These are phyloP conservation scores for Rosa hybrid DNA, from an alignment of 331 rosid species.

Conservation along the genomic window DNA sequence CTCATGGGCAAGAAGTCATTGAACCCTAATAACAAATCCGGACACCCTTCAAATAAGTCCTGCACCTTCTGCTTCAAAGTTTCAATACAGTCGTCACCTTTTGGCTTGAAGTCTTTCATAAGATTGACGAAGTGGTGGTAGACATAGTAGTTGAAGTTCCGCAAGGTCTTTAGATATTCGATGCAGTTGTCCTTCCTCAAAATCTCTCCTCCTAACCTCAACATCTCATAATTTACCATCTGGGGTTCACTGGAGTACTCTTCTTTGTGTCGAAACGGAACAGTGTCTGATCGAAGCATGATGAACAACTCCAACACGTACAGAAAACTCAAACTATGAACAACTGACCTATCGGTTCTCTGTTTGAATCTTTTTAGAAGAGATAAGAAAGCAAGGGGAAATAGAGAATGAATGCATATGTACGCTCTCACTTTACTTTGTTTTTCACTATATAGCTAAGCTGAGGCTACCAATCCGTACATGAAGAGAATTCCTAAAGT, in stretches of 20 bases:
- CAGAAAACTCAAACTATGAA: background rate
- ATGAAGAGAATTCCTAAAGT: background rate
- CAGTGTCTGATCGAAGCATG: background rate
- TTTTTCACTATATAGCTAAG: background rate
- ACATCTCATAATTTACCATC: background rate
- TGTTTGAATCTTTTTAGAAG: background rate
- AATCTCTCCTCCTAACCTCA: background rate
- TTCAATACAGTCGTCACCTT: background rate
- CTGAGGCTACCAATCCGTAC: background rate
- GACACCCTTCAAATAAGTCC: background rate
- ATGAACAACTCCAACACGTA: background rate
- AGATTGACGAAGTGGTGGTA: background rate
- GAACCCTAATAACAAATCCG: background rate
- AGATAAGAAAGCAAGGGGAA: background rate
- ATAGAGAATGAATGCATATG: background rate
- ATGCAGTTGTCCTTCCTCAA: background rate
- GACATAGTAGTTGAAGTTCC: background rate
- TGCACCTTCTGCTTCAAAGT: background rate
- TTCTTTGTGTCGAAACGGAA: background rate
- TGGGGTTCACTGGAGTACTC: background rate
- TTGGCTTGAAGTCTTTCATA: background rate
- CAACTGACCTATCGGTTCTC: background rate
- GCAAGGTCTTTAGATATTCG: background rate
- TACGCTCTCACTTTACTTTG: background rate
- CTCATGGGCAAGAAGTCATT: slow-evolving; percentile 1